Evolutionary conservation across 306 rosid genomes (phyloP).

Genomic region (Acacia melanoxylon): DNA sequence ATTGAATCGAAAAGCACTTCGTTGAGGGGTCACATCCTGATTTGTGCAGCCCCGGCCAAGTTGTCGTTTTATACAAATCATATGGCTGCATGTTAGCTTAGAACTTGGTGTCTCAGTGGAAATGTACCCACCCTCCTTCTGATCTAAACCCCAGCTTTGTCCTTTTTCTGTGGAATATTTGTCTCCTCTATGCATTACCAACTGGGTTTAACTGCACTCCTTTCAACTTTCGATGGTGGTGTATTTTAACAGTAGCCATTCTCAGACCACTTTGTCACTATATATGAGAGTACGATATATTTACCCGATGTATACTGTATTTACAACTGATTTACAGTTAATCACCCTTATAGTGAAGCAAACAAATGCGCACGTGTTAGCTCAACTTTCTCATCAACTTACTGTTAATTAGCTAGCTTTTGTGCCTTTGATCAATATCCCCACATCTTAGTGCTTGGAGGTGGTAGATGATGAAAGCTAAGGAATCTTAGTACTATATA

Average conservation of each 20-base stretch:
- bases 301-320: neutral
- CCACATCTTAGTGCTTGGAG: too few relatives aligned
- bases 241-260: neutral
- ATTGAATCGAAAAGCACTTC: conserved; percentile 35
- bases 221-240: neutral
- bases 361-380: too few relatives aligned
- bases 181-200: neutral
- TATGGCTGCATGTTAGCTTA: neutral
- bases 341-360: neutral
- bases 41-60: conserved; percentile 26
- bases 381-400: too few relatives aligned
- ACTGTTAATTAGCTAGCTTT: too few relatives aligned
- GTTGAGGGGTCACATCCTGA: conserved; percentile 40
- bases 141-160: conserved; percentile 29
- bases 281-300: neutral
- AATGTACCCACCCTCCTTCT: conserved; percentile 30
- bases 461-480: too few relatives aligned
- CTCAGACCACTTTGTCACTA: neutral
- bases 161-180: conserved; percentile 19
- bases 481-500: neutral
- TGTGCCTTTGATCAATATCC: too few relatives aligned
- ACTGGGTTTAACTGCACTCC: neutral
- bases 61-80: conserved; percentile 39
- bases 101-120: conserved; percentile 25
- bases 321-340: neutral